These are phyloP conservation scores for Priceomyces castillae DNA, from an alignment of 805 yeast genomes.

Conservation along the genomic window DNA sequence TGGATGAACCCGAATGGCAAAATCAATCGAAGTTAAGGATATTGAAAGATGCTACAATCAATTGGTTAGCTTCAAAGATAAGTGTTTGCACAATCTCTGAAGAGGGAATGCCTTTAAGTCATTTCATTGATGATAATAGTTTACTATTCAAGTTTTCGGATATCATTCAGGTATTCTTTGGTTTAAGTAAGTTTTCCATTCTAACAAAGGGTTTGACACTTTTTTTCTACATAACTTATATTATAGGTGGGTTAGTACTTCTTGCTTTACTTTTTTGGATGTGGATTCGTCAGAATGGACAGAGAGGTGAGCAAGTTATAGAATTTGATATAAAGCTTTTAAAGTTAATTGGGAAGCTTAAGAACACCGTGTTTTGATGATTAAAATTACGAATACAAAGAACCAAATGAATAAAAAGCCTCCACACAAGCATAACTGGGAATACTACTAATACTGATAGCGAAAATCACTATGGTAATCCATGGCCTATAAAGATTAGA, in stretches of 20 bases:
- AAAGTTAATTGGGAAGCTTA: neutral
- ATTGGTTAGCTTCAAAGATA: neutral
- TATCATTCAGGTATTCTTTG: neutral
- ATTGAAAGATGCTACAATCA: neutral
- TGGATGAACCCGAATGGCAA: neutral
- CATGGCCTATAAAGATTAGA: no score
- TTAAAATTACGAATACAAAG: no score
- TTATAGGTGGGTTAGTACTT: neutral
- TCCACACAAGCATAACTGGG: no score
- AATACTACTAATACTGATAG: no score
- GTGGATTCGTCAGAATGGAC: neutral
- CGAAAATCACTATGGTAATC: no score
- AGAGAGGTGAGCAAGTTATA: neutral
- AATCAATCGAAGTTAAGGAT: neutral
- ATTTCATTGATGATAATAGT: neutral
- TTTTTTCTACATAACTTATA: neutral
- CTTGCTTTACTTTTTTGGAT: neutral
- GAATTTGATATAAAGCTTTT: neutral
- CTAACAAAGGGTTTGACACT: neutral
- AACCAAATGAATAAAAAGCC: no score
- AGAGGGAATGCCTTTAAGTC: neutral
- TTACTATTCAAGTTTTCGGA: constrained; percentile 2
- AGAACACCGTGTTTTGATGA: neutral
- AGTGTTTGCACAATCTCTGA: neutral
- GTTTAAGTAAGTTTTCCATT: neutral